Evolutionary conservation across 2,329 filamentous ascomycete genomes (phyloP), one percentile per base, ranked within the genome.

Genomic region (Paraconiothyrium brasiliense): DNA sequence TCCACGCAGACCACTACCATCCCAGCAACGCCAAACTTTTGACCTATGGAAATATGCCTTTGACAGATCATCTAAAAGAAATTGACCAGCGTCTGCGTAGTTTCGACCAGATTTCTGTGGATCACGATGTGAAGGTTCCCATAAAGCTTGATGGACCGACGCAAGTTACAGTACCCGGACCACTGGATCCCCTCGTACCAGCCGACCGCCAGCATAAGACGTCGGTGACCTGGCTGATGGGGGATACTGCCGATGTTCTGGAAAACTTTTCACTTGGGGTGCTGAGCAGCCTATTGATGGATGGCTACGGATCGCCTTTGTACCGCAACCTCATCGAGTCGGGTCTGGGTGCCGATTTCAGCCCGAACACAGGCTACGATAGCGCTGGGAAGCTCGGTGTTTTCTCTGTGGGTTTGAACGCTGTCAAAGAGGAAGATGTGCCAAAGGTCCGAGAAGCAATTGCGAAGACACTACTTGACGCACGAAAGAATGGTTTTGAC

Each of bases 11-110:
- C 67, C 93, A 99, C 80, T 99, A 99, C 77, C 94, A 99, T 78
- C 95, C 95, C 0, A 98, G 93, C 81, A 99, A 99, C 79, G 91
- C 94, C 49, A 98, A 97, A 80, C 85, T 99, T 47, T 89, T 98
- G 73, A 97, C 95, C 0, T 99, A 99, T 70, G 95, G 95, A 55
- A 90, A 97, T 74, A 93, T 98, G 87, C 91, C 93, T 1, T 81
- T 99, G 62, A 84, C 84, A 2, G 90, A 92, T 57, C 95, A 99
- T 75, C 79, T 98, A 55, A 84, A 87, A 74, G 91, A 95, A 71
- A 85, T 98, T 32, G 87, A 94, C 71, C 85, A 88, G 10, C 90
- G 92, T 54, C 83, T 99, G 61, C 85, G 86, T 66, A 83, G 84
- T 0, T 98, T 98, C 72, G 86, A 90, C 39, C 89, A 85, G 71